phyloP scores from a whole-genome alignment of 306 rosid genomes.

The Alnus glutinosa region DNA sequence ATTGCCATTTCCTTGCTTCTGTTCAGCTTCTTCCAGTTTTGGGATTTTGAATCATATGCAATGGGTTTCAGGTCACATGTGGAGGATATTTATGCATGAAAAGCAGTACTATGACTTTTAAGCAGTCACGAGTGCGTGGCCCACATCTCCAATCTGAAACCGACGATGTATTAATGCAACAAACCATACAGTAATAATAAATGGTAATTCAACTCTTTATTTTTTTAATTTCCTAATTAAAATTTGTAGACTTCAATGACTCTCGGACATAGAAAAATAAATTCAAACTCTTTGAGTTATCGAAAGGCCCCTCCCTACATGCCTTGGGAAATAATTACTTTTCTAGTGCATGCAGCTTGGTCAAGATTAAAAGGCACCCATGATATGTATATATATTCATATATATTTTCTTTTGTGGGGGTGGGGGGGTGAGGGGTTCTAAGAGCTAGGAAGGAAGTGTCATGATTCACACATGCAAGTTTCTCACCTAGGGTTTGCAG shows the following conservation, averaged over 20 bases:
- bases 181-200: too few species aligned
- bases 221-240: background rate
- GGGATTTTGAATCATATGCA: background rate
- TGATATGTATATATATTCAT: too few species aligned
- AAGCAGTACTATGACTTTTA: background rate
- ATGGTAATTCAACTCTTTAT: too few species aligned
- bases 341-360: constrained; percentile 13
- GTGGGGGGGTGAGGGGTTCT: too few species aligned
- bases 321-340: background rate
- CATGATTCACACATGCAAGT: too few species aligned
- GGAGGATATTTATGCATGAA: constrained; percentile 34
- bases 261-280: too few species aligned
- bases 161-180: background rate
- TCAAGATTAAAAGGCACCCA: background rate
- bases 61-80: constrained; percentile 16
- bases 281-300: background rate
- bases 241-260: background rate
- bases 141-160: background rate
- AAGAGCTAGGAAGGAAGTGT: too few species aligned
- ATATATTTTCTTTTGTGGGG: too few species aligned
- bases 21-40: constrained; percentile 16
- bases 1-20: constrained; percentile 21
- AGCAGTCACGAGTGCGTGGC: background rate
- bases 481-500: constrained; percentile 4
- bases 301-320: background rate